Evolutionary conservation across 2,329 filamentous ascomycete species (phyloP), one percentile per base, ranked within the genome.

Genomic region (Paraconiothyrium sp.): DNA sequence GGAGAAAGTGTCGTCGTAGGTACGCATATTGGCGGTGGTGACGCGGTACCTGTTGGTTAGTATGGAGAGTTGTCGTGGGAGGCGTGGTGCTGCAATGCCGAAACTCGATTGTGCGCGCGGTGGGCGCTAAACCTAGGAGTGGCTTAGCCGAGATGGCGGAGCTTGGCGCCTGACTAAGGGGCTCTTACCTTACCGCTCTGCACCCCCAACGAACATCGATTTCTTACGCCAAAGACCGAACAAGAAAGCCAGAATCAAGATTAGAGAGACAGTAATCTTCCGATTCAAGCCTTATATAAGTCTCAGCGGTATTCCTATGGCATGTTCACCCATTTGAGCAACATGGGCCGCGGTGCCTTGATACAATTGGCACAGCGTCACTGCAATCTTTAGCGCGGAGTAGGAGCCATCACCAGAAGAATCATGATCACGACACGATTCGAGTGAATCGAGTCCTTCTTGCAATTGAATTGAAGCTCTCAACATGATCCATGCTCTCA

Each of bases 1-100:
- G 83, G 87, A 89, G 88, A 92, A 92, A 78, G 88, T 86, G 80
- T 92, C 89, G 85, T 92, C 89, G 89, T 91, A 92, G 83, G 88
- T 90, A 86, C 88, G 86, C 88, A 90, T 90, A 80, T 85, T 89
- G 85, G 82, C 82, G 82, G 81, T 79, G 78, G 69, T 79, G 74
- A 68, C 72, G 76, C 74, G 66, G 69, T 75, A 78, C 77, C 76
- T 76, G 72, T 67, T 62, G 71, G 75, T 77, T 75, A 76, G 75
- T 76, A 62, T 69, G 63, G 67, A 72, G 65, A 67, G 71, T 76
- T 73, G 71, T 77, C 72, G 73, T 74, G 67, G 65, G 34, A n/a
- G 54, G 34, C 61, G 39, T 62, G 68, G 63, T 64, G 63, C 66
- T 72, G 39, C n/a, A 41, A 41, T 41, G 63, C 63, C 63, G 67